These are phyloP conservation scores for Lepidium didymum DNA, from an alignment of 345 rosid genomes.

Conservation along the genomic window DNA sequence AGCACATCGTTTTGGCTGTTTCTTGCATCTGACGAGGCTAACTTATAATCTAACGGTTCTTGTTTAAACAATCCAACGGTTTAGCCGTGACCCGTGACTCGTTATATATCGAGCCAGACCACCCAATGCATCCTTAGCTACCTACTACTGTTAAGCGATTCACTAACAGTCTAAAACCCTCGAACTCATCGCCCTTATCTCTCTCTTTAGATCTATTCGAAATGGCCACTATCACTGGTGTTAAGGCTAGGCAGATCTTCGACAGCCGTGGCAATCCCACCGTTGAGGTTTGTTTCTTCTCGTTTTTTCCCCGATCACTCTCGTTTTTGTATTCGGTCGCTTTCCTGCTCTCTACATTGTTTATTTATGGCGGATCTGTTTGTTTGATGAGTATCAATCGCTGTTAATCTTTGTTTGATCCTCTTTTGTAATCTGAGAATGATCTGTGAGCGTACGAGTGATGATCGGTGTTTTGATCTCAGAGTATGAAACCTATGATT, in stretches of 20 bases:
- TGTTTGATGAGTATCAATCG: not conserved
- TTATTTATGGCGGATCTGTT: conserved; percentile 23
- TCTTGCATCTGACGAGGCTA: not conserved
- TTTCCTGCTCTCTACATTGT: not conserved
- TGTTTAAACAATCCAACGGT: conserved; percentile 23
- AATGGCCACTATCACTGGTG: conserved; percentile 56
- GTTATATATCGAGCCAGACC: conserved; percentile 19
- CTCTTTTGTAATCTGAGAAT: not conserved
- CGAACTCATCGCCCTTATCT: conserved; percentile 18
- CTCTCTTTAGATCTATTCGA: conserved; percentile 7
- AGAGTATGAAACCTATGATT: not conserved
- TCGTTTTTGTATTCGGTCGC: not conserved
- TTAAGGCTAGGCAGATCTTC: conserved; percentile 90
- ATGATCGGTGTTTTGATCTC: not conserved
- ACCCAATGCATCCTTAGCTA: not conserved
- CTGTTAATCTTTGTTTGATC: not conserved
- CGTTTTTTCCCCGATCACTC: not conserved
- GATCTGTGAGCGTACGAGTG: not conserved
- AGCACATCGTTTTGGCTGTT: conserved; percentile 28
- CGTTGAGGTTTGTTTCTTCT: conserved; percentile 57
- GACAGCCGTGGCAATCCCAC: conserved; percentile 99
- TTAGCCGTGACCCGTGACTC: not conserved
- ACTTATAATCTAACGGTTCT: conserved; percentile 5
- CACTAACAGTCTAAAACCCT: conserved; percentile 25
- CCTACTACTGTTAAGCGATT: not conserved